These are phyloP conservation scores for Debaryomyces subglobosus DNA, from an alignment of 1,139 yeast species.

Conservation along the genomic window DNA sequence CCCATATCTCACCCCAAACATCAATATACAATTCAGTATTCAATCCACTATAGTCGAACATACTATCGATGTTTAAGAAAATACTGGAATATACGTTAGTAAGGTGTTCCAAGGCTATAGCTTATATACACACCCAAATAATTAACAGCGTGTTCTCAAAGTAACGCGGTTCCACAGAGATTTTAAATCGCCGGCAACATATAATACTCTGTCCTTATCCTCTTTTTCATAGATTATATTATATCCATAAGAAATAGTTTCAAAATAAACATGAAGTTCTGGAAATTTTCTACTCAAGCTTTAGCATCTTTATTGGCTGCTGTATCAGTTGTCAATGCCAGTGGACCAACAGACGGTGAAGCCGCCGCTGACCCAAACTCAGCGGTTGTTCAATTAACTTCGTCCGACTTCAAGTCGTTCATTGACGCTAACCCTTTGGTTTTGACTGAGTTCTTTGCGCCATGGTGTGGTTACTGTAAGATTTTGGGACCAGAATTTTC, in stretches of 20 bases:
- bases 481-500: slow-evolving; percentile 88
- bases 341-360: slow-evolving; percentile 52
- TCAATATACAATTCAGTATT: neutral
- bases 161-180: slow-evolving; percentile 3
- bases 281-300: slow-evolving; percentile 41
- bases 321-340: slow-evolving; percentile 35
- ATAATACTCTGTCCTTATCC: neutral
- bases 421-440: slow-evolving; percentile 75
- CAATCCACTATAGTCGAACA: neutral
- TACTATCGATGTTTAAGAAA: neutral
- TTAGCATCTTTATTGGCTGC: slow-evolving; percentile 45
- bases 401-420: slow-evolving; percentile 63
- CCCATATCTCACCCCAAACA: neutral
- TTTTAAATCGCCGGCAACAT: slow-evolving; percentile 4
- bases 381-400: slow-evolving; percentile 80
- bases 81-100: neutral
- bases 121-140: slow-evolving; percentile 5
- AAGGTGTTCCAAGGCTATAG: neutral
- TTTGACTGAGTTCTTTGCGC: slow-evolving; percentile 94
- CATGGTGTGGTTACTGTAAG: slow-evolving; percentile 99
- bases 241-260: neutral
- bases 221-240: neutral
- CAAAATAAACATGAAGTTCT: slow-evolving; percentile 38
- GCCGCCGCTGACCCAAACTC: slow-evolving; percentile 82
- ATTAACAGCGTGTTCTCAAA: slow-evolving; percentile 9